Base-by-base conservation (phyloP, 2,329 filamentous ascomycete genomes). In the Nothopassalora personata region DNA sequence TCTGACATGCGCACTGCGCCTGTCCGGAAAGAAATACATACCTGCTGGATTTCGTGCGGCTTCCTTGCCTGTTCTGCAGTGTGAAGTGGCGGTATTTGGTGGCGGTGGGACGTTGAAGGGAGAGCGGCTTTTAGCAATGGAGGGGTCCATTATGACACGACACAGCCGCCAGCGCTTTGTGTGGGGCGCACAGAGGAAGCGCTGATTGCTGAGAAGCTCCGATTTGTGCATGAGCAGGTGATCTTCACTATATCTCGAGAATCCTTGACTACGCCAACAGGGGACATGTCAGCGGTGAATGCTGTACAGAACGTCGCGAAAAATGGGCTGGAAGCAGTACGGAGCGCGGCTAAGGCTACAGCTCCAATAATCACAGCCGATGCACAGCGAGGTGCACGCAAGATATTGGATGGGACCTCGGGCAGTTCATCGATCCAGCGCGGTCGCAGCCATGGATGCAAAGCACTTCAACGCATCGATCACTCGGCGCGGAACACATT, bases 11-110 rank as follows among this genome's bases (percentile, higher is more conserved):
- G 15, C 36, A n/a, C 54, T 59, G 57, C 23, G 23, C 23, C 23
- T 23, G 23, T 23, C 23, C 23, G 23, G 23, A 23, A 23, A 23
- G 23, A 23, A 23, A 3, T 23, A 23, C 59, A 8, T 43, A n/a
- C 39, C 39, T 43, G 39, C n/a, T 18, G 4, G 7, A 43, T 18
- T 18, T 60, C 59, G 64, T 62, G 62, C 64, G 65, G 66, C 67
- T 68, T 66, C 66, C 61, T 69, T 56, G 66, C 65, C 64, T 67
- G 47, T 39, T 43, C 5, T 34, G 36, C 10, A 33, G 31, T 7
- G 36, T 43, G 15, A 7, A n/a, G 15, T n/a, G 39, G 13, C 18
- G 13, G 49, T 48, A 34, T 50, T 49, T 36, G 39, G 54, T 52
- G 57, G 51, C 46, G 53, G 39, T 56, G 58, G 54, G n/a, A 56